Evolutionary conservation across 257 asterid species (phyloP).

Genomic region (Nicotiana noctiflora): DNA sequence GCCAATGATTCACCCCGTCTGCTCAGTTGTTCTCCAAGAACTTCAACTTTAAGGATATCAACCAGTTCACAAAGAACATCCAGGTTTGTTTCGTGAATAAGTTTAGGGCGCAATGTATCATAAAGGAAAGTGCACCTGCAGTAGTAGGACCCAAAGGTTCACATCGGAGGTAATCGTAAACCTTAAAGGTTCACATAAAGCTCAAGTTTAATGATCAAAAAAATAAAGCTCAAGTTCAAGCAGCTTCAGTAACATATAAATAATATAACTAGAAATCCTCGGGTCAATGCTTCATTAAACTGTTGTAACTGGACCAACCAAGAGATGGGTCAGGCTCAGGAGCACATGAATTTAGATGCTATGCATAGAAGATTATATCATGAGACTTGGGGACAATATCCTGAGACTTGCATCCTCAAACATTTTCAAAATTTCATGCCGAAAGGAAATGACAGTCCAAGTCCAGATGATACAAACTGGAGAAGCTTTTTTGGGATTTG

Average conservation of each 20-base stretch:
- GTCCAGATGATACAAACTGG: too few species aligned
- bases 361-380: not conserved
- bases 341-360: not conserved
- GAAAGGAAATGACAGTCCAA: too few species aligned
- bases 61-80: conserved; percentile 95
- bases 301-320: not conserved
- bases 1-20: conserved; percentile 86
- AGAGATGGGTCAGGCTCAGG: not conserved
- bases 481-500: too few species aligned
- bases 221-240: not conserved
- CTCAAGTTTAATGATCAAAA: not conserved
- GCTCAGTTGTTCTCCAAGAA: conserved; percentile 81
- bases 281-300: not conserved
- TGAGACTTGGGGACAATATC: too few species aligned
- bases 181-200: not conserved
- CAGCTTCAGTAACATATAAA: not conserved
- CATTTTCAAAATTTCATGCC: too few species aligned
- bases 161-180: not conserved
- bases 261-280: too few species aligned
- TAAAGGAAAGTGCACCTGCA: conserved; percentile 92
- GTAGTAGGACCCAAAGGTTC: not conserved
- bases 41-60: conserved; percentile 91
- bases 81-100: conserved; percentile 92
- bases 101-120: conserved; percentile 90
- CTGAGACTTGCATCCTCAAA: too few species aligned